Evolutionary conservation across 83 land plant genomes (phyloP).

Genomic region (Picea engelmannii): DNA sequence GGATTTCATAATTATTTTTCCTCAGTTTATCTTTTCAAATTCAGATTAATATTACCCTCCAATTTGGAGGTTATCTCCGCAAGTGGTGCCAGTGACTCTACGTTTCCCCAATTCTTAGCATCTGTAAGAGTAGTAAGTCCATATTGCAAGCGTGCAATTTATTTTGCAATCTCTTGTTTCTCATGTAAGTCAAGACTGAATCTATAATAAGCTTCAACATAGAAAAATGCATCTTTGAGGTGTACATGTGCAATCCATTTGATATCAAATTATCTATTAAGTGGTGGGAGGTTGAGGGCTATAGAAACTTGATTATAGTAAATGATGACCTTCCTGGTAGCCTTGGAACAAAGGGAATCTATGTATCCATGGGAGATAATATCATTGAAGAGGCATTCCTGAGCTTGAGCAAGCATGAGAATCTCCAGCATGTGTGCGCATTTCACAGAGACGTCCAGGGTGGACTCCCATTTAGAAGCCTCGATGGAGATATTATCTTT

Average conservation of each 20-base stretch:
- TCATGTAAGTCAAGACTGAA: constrained; percentile 79
- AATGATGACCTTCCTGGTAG: constrained; percentile 68
- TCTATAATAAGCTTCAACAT: constrained; percentile 90
- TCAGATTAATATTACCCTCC: constrained; percentile 29
- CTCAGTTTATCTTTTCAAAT: constrained; percentile 85
- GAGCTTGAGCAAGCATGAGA: constrained; percentile 99
- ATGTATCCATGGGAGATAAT: constrained; percentile 69
- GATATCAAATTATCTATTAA: constrained; percentile 88
- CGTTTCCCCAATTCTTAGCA: constrained; percentile 73
- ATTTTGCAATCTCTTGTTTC: constrained; percentile 93
- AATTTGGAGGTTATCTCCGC: constrained; percentile 76
- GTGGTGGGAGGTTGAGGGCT: constrained; percentile 65
- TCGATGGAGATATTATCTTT: constrained; percentile 72
- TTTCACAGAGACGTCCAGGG: constrained; percentile 82
- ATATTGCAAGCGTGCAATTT: constrained; percentile 81
- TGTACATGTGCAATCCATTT: constrained; percentile 95
- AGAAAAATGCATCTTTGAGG: constrained; percentile 84
- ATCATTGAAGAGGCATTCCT: constrained; percentile 95
- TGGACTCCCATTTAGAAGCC: constrained; percentile 61
- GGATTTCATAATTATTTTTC: too few relatives aligned
- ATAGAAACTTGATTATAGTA: constrained; percentile 90
- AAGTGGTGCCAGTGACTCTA: constrained; percentile 67
- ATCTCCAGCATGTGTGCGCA: constrained; percentile 92
- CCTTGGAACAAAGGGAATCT: constrained; percentile 77
- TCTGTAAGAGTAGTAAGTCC: constrained; percentile 70